Percentiles rank a stretch among this genome's conserved stretches.
Evolutionary conservation across 768 basidiomycete species (phyloP).

Genomic region (Rhodosporidiobolus sp.): DNA sequence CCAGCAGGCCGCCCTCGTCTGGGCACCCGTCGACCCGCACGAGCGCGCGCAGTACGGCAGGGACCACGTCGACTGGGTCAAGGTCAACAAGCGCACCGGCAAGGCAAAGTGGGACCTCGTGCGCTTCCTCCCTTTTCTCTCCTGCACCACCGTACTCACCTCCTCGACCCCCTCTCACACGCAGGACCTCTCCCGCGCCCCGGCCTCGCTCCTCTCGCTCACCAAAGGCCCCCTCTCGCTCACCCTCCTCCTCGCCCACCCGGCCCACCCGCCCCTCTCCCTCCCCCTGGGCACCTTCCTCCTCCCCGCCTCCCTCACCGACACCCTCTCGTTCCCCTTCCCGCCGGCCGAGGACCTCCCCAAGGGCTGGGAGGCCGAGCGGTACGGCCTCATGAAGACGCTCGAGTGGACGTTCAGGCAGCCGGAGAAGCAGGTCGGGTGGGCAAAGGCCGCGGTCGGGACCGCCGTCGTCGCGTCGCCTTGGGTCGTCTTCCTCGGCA

Average conservation of each 20-base stretch:
- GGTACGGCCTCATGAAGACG: constrained; percentile 14
- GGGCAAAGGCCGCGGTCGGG: constrained; percentile 19
- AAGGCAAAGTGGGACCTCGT: constrained; percentile 35
- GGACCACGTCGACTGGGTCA: constrained; percentile 6
- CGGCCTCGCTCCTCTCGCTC: constrained; percentile 28
- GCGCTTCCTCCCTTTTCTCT: not conserved
- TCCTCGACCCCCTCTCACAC: not conserved
- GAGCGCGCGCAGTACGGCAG: not conserved
- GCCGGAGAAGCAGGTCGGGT: constrained; percentile 18
- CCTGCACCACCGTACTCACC: not conserved
- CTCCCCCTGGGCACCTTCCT: constrained; percentile 30
- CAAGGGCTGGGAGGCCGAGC: constrained; percentile 37
- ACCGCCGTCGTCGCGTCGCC: constrained; percentile 31
- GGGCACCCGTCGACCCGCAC: not conserved
- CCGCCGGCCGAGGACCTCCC: constrained; percentile 30
- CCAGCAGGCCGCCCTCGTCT: constrained; percentile 26
- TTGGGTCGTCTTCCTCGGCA: constrained; percentile 26
- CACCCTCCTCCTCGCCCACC: constrained; percentile 32
- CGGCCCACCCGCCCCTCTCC: not conserved
- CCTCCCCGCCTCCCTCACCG: constrained; percentile 16
- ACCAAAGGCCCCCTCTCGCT: constrained; percentile 23
- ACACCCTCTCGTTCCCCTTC: constrained; percentile 22
- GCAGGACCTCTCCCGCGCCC: constrained; percentile 36
- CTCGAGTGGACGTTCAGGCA: constrained; percentile 37
- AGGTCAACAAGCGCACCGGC: constrained; percentile 20